Evolutionary conservation across 495 filamentous ascomycete genomes (phyloP), one percentile per base, ranked within the genome.

Genomic region (Neurospora sp.): DNA sequence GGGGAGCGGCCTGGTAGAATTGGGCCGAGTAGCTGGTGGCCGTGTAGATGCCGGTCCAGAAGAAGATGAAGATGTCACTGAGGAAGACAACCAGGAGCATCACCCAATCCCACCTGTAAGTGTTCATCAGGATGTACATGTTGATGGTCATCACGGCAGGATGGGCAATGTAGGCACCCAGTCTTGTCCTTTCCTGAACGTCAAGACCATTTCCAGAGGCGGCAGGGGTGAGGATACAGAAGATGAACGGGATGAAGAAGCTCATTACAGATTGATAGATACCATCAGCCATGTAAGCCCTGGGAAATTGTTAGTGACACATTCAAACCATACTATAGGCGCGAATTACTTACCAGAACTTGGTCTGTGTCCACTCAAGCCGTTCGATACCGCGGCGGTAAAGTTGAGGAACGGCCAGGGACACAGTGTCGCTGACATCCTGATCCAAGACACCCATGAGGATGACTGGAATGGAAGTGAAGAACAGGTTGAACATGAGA

Each of bases 381-480:
- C 94, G 91, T 82, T 98, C 93, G 76, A 99, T 98, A 77, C 96
- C 96, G 76, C 96, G 89, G 72, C 95, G 91, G 80, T 99, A 99
- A 38, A 99, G 85, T 80, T 98, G 94, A 39, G 96, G 96, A 70
- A 98, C 94, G 70, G 92, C 94, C 48, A 99, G 85, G 10, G 96
- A 97, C 31, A 99, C 93, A 78, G 89, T 91, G 81, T 98, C 96
- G 76, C 90, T 91, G 40, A 99, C 96, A 82, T 99, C 96, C 82
- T 99, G 96, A 76, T 99, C 96, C 72, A 99, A 86, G 46, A 99
- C 93, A 77, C 96, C 96, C 89, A 98, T 96, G 76, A 99, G 89
- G 73, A 98, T 93, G 71, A 98, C 92, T 1, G 96, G 94, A 18
- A 99, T 83, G 14, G 96, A 99, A 14, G 96, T 98, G 82, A 99